Percentiles rank a stretch among this genome's conserved stretches.
phyloP scores from a whole-genome alignment of 495 filamentous ascomycete species.

The Saxophila tyrrhenica region DNA sequence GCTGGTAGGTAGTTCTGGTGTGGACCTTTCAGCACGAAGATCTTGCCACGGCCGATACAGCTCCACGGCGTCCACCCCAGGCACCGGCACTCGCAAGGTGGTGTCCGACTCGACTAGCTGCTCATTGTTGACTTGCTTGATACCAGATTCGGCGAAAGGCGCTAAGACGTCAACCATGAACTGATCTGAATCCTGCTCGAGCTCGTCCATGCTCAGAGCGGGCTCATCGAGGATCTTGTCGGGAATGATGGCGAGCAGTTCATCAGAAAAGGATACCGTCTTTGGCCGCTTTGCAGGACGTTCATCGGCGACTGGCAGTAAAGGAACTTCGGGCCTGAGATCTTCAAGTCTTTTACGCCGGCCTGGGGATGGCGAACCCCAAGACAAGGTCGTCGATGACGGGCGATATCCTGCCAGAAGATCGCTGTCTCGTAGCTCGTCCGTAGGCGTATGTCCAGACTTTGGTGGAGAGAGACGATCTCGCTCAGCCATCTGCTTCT shows the following conservation, averaged over 20 bases:
- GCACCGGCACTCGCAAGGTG: constrained; percentile 32
- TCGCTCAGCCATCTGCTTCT: not conserved
- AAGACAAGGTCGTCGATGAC: too few relatives aligned
- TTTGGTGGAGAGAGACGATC: not conserved
- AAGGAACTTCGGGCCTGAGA: constrained; percentile 34
- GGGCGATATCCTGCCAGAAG: too few relatives aligned
- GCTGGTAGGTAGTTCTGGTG: constrained; percentile 15
- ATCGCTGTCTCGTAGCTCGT: too few relatives aligned
- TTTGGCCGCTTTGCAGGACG: constrained; percentile 26
- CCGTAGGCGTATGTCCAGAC: too few relatives aligned
- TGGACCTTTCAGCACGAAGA: not conserved
- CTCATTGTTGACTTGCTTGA: constrained; percentile 46
- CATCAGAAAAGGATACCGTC: constrained; percentile 31
- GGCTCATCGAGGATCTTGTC: constrained; percentile 15
- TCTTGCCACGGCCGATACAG: constrained; percentile 3
- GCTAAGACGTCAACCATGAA: constrained; percentile 36
- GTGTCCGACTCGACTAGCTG: constrained; percentile 50
- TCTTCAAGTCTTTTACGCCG: constrained; percentile 20
- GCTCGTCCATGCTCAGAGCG: constrained; percentile 11
- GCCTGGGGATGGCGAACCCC: constrained; percentile 7
- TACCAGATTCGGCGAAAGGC: constrained; percentile 34
- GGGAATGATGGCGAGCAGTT: constrained; percentile 22
- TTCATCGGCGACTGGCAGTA: constrained; percentile 26
- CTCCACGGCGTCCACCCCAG: not conserved
- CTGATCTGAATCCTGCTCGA: constrained; percentile 27